Evolutionary conservation across 495 filamentous ascomycete species (phyloP), one percentile per base, ranked within the genome.

Genomic region (Elaphomyces granulatus): DNA sequence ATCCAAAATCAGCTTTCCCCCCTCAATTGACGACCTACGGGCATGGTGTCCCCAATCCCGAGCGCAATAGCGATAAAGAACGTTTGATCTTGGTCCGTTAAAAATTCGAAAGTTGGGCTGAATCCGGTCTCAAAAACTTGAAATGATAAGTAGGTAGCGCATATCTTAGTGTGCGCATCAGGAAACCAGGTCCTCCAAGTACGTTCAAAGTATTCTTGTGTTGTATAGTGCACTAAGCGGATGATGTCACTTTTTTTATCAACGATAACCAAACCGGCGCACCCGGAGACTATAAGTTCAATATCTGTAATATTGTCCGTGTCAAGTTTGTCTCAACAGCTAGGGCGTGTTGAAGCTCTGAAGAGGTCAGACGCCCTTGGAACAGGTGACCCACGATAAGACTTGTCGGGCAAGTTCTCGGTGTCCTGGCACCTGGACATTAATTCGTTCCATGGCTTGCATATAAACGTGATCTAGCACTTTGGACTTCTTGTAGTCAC

Each of bases 181-280:
- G 42, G 40, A 35, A 49, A 46, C 42, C 36, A 44, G 2, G 28
- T 15, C 1, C 15, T 17, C 3, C 20, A 15, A 2, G 12, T 42
- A 6, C 41, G 45, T 32, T 67, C 52, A 21, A 75, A 64, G 50
- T 68, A 74, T 40, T 71, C 59, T 36, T 72, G 59, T 0, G 64
- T 52, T 3, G 69, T 72, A 39, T 66, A 68, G 48, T 74, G 70
- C 7, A 68, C 59, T n/a, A 74, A 50, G 15, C 67, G 65, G 33
- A 73, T 54, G 15, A 67, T 48, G 4, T 41, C 15, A 41, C 58
- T 71, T 16, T 60, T 46, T 30, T 36, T 20, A 18, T 41, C 26
- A n/a, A 41, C 30, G 10, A 14, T 34, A 8, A 41, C 39, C 20
- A 41, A 16, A 3, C 39, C 39, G 8, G 39, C 39, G 33, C 42